Percentiles rank a stretch among this genome's conserved stretches.
Conservation (phyloP, 2,329 filamentous ascomycete species). For the Aspergillus fijiensis region DNA sequence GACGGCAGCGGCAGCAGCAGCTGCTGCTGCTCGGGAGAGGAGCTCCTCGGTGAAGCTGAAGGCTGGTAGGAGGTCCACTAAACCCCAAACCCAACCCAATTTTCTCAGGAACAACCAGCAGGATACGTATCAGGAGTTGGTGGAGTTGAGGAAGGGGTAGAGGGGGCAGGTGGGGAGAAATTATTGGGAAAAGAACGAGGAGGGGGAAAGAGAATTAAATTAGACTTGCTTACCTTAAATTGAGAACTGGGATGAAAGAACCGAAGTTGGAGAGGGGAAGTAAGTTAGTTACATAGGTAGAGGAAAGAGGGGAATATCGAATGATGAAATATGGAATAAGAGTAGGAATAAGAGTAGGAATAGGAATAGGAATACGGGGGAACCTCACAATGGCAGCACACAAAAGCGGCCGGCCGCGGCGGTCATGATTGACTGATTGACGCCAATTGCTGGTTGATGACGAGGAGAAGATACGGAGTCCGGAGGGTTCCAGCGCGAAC, state of each 20-base stretch:
- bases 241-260: neutral
- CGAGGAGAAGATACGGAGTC: neutral
- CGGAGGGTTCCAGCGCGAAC: neutral
- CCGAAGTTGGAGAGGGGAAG: neutral
- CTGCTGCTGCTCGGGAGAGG: conserved; percentile 2
- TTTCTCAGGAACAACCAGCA: neutral
- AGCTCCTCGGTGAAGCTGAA: neutral
- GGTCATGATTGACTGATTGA: no score
- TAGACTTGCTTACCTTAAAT: conserved; percentile 8
- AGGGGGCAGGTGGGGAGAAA: neutral
- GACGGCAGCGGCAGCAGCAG: neutral
- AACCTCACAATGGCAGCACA: no score
- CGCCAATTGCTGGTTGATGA: neutral
- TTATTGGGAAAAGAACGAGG: neutral
- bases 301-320: conserved; percentile 1
- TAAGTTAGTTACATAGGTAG: neutral
- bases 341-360: neutral
- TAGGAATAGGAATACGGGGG: no score
- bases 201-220: neutral
- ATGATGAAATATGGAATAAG: conserved; percentile 3
- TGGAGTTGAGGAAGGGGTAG: neutral
- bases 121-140: neutral
- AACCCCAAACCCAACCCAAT: neutral
- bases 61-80: neutral
- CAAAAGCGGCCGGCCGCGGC: no score